Base-by-base conservation (phyloP, 73 alveolate species). In the Strombidium stylifer region DNA sequence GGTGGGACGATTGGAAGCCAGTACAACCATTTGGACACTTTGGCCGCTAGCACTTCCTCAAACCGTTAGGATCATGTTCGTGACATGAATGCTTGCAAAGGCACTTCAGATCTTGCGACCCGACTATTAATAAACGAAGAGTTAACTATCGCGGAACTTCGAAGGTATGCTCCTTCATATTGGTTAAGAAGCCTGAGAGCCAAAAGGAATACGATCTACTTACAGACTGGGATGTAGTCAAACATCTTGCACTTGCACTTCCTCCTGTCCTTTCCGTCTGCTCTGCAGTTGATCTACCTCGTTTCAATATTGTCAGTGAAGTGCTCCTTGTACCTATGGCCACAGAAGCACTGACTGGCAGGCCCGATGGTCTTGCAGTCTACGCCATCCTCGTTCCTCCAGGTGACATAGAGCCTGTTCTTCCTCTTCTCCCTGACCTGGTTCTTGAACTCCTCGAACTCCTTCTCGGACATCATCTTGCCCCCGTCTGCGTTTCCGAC, bases 351-450 rank as follows among this genome's bases (percentile, higher is more conserved):
- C 80, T 82, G 91, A 19, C 97, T 84, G 50, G 82, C 86, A 14
- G 98, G 99, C 7, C 99, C 99, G 39, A 95, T 87, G 51, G 87
- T 79, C 74, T 93, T 93, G 47, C 99, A 95, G 65, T 95, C 99
- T 32, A 66, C 44, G 2, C 96, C 97, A 23, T 74, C 39, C 10
- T 89, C 59, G 64, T 95, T 95, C 36, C 93, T 87, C 97, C 98
- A 95, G 32, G 74, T 45, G 5, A 91, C 96, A 70, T 92, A 95
- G 24, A 93, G 73, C 78, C 92, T 81, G 40, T 95, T 93, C 56
- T 68, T 78, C 40, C 92, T 67, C 26, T 78, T 75, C 16, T 82
- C 89, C 28, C 85, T 72, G 27, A 92, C 73, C 46, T 94, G 87
- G 72, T 92, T 74, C 77, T 94, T 94, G 73, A 89, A 92, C 55